These are phyloP conservation scores for Neodidymelliopsis sp. DNA, from an alignment of 2,329 filamentous ascomycete species.

Conservation along the genomic window DNA sequence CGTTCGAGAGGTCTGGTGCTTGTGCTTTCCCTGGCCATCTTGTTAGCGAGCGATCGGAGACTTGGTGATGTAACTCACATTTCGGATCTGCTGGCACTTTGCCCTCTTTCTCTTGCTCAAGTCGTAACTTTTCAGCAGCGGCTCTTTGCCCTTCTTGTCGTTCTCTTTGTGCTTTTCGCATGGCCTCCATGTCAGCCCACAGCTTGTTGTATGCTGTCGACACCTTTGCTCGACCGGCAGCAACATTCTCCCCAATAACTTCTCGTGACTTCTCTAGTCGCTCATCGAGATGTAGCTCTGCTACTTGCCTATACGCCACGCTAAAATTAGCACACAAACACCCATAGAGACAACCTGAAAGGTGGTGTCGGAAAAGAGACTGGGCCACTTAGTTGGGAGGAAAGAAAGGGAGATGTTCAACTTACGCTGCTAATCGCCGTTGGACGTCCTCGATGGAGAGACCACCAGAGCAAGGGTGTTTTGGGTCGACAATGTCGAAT, in stretches of 20 bases:
- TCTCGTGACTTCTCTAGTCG: conserved; percentile 83
- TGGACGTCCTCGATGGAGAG: conserved; percentile 95
- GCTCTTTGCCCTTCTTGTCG: conserved; percentile 64
- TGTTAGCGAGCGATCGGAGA: conserved; percentile 1
- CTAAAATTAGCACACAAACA: conserved; percentile 47
- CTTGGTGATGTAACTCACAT: conserved; percentile 28
- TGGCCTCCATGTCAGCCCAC: conserved; percentile 87
- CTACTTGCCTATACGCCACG: conserved; percentile 69
- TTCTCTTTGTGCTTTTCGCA: conserved; percentile 76
- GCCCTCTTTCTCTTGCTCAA: conserved; percentile 31
- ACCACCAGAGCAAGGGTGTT: conserved; percentile 91
- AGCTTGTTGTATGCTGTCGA: conserved; percentile 85
- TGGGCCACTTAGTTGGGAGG: conserved; percentile 38
- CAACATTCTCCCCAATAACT: conserved; percentile 86
- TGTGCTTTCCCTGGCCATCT: conserved; percentile 35
- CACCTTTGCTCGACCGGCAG: conserved; percentile 86
- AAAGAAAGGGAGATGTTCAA: conserved; percentile 22
- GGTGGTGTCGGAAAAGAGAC: conserved; percentile 39
- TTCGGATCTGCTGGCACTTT: conserved; percentile 21
- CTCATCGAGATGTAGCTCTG: conserved; percentile 93
- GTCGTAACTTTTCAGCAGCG: conserved; percentile 37
- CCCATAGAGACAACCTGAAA: conserved; percentile 39
- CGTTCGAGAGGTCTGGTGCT: conserved; percentile 51
- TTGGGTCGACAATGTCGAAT: conserved; percentile 92
- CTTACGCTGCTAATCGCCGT: conserved; percentile 76